A percentile compares a stretch with the other conserved stretches of the same genome.
Evolutionary conservation across 495 filamentous ascomycete species (phyloP).

Genomic region (Neurospora terricola): DNA sequence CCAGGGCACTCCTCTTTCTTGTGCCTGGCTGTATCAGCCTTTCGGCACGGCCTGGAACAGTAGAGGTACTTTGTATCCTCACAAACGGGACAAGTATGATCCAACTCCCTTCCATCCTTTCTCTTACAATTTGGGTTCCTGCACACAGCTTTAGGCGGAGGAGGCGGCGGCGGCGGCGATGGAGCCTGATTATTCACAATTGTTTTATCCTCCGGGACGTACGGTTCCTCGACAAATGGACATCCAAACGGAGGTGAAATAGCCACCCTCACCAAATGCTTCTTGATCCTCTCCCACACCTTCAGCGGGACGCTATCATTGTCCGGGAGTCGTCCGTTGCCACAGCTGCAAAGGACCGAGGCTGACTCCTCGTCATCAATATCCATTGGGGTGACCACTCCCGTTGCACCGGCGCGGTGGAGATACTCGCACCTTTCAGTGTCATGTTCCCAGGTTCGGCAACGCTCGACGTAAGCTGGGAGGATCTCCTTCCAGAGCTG

Average conservation of each 20-base stretch:
- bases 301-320: constrained; percentile 16
- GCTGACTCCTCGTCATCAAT: constrained; percentile 9
- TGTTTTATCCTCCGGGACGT: constrained; percentile 6
- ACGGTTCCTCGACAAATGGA: constrained; percentile 23
- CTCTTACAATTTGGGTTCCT: constrained; percentile 15
- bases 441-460: constrained; percentile 42
- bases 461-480: constrained; percentile 43
- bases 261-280: constrained; percentile 23
- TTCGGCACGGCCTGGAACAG: constrained; percentile 25
- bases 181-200: not conserved
- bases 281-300: constrained; percentile 17
- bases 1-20: constrained; percentile 9
- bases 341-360: constrained; percentile 26
- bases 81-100: constrained; percentile 20
- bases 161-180: not conserved
- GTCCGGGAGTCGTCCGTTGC: constrained; percentile 21
- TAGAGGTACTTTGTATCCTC: constrained; percentile 14
- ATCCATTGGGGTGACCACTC: constrained; percentile 15
- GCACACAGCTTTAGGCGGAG: constrained; percentile 1
- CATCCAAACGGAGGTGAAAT: constrained; percentile 26
- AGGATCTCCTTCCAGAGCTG: constrained; percentile 40
- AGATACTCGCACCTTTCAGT: constrained; percentile 36
- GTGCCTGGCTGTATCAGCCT: constrained; percentile 24
- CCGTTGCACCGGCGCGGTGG: not conserved
- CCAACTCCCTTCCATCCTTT: constrained; percentile 11